Evolutionary conservation across 371 early-diverging fungal genomes (phyloP).

Genomic region (Neoconidiobolus thromboides): DNA sequence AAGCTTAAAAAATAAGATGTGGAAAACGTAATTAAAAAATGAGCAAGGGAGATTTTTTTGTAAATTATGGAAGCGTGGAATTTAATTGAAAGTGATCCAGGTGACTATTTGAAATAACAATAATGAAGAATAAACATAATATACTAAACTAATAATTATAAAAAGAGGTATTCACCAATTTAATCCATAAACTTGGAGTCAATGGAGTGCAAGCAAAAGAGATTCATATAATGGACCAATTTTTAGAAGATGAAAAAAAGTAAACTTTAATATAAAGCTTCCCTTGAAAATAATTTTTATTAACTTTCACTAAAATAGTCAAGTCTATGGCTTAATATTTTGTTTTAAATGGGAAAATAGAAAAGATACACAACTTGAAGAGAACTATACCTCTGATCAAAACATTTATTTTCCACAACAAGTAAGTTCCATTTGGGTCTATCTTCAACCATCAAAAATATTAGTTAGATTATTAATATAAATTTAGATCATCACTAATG

Average conservation of each 20-base stretch:
- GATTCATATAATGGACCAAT: neutral
- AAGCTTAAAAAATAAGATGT: too few relatives aligned
- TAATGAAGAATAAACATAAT: neutral
- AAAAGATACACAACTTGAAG: slow-evolving; percentile 12
- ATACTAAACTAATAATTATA: neutral
- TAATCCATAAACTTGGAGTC: neutral
- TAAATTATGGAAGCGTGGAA: neutral
- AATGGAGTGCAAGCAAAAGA: neutral
- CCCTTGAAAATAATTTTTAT: neutral
- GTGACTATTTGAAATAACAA: neutral
- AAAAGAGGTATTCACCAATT: neutral
- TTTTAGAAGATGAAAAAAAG: neutral
- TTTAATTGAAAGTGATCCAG: slow-evolving; percentile 1
- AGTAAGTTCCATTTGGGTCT: slow-evolving; percentile 14
- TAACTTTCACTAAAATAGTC: slow-evolving; percentile 17
- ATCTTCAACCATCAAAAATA: neutral
- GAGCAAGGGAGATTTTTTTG: too few relatives aligned
- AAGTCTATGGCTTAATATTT: slow-evolving; percentile 73
- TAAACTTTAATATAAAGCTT: neutral
- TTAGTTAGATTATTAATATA: neutral
- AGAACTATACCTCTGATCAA: slow-evolving; percentile 15
- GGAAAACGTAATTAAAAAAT: too few relatives aligned
- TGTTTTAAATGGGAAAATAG: slow-evolving; percentile 65
- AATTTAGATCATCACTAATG: slow-evolving; percentile 53
- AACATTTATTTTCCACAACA: slow-evolving; percentile 62